Base-by-base conservation (phyloP, 2,329 filamentous ascomycete genomes). In the Colletotrichum acutatum region DNA sequence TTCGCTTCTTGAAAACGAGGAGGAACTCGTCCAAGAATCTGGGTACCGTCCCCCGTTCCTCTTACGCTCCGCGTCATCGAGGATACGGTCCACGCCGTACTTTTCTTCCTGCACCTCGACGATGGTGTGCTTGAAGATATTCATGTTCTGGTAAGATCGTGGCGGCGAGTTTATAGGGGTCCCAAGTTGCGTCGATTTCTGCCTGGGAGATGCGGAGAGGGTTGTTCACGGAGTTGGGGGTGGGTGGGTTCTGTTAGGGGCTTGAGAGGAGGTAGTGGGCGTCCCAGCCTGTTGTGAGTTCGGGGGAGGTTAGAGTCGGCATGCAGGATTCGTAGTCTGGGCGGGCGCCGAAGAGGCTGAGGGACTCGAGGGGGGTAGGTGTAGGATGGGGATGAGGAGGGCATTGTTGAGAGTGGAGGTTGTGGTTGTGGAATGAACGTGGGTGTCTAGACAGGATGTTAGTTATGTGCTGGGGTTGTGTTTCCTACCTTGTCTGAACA, bases 81-180 rank as follows among this genome's bases (percentile, higher is more conserved):
- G 90, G 0, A 90, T 30, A 5, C 68, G 30, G 5, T 70, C 87
- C 1, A 88, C 86, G 1, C 88, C 84, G 12, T 84, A 81, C 0
- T 56, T 49, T 4, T 22, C 34, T 2, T 59, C 42, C 46, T 84
- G 80, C 5, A 82, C 78, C 1, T 80, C 76, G 24, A 52, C 4
- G n/a, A 95, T 98, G 74, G 91, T 93, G 83, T 98, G 95, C 68
- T 98, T 90, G 77, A 97, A 89, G 68, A 98, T 87, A 79, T 92
- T 93, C 83, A 94, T 94, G 76, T 87, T 89, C 74, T 90, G 88
- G 79, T 87, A 90, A 71, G 83, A 85, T 53, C 81, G 82, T 22
- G 61, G 75, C 71, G 30, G 61, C 68, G 14, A 76, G 62, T 56
- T 75, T 66, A 4, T 75, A 74, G 3, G 79, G 61, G 46, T 78